Evolutionary conservation across 2,329 filamentous ascomycete species (phyloP), one percentile per base, ranked within the genome.

Genomic region (Exophiala phaeomuriformis): DNA sequence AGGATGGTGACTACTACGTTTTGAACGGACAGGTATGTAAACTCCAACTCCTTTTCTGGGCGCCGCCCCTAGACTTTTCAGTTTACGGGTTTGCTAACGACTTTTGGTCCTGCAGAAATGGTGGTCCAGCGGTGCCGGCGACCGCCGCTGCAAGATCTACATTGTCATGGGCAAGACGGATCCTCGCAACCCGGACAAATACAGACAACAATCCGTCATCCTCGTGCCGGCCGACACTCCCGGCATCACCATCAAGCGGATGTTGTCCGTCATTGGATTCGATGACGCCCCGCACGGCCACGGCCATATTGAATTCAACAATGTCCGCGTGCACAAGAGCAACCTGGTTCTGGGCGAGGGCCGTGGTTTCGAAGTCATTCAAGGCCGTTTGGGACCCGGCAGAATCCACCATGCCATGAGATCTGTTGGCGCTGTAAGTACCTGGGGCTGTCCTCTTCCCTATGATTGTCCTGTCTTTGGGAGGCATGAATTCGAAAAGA

Each of bases 391-490:
- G 28, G 93, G 93, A 1, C 93, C 93, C 1, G 93, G 93, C 33
- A 87, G 93, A 54, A 97, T 98, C 68, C 93, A 98, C 75, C 93
- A 98, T 74, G 89, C 90, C 56, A 98, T 98, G 93, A 84, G 93
- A 61, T 85, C 83, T 56, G 93, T 98, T 67, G 93, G 93, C 49
- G 86, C 89, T 49, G 85, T 59, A 51, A 57, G 57, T 59, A 12
- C 2, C 33, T 35, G 1, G 6, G 6, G 33, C 33, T 27, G 5
- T 35, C 12, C 29, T 19, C 29, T 12, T 32, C 19, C 19, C 19
- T 19, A 19, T 19, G 19, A 19, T 19, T 19, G 19, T 19, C 19
- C 19, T 19, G 19, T 19, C 19, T 19, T 19, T 19, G 19, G 19
- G 19, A 19, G 19, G 19, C 19, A 19, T 19, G 19, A 19, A 19